Evolutionary conservation across 768 basidiomycete species (phyloP).

Genomic region (Boletales sp.): DNA sequence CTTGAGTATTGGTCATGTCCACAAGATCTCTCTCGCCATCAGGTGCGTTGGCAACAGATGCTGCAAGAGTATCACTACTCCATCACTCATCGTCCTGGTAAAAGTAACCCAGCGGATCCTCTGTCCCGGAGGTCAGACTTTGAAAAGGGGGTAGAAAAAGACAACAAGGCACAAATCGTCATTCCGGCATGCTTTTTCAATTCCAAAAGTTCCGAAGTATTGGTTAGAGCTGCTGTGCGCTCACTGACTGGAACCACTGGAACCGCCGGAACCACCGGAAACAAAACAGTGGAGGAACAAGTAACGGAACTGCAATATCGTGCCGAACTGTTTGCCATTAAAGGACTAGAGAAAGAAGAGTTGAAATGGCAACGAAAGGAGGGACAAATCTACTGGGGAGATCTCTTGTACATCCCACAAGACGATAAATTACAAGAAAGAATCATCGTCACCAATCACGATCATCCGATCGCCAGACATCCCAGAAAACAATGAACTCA

Average conservation of each 20-base stretch:
- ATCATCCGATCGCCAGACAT: neutral
- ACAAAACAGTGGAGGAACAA: too few species aligned
- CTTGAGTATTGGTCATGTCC: constrained; percentile 39
- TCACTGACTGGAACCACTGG: too few species aligned
- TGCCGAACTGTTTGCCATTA: too few species aligned
- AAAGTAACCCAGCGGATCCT: neutral
- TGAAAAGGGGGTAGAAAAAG: too few species aligned
- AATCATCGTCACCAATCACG: neutral
- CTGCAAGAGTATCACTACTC: neutral
- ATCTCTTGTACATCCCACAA: neutral
- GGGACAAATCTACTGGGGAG: neutral
- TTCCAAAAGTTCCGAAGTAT: too few species aligned
- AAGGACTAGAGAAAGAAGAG: too few species aligned
- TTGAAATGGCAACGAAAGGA: too few species aligned
- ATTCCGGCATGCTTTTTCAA: neutral
- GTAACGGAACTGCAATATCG: too few species aligned
- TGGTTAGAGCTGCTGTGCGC: too few species aligned
- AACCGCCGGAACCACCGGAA: too few species aligned
- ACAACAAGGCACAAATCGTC: neutral
- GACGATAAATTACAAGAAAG: neutral
- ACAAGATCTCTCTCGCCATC: constrained; percentile 37
- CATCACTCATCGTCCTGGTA: neutral
- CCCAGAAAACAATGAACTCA: constrained; percentile 16
- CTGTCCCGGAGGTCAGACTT: neutral
- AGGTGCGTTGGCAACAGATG: constrained; percentile 23